Percentiles rank a stretch among this genome's conserved stretches.
Evolutionary conservation across 1,139 yeast genomes (phyloP).

Genomic region (Geotrichum siamense): DNA sequence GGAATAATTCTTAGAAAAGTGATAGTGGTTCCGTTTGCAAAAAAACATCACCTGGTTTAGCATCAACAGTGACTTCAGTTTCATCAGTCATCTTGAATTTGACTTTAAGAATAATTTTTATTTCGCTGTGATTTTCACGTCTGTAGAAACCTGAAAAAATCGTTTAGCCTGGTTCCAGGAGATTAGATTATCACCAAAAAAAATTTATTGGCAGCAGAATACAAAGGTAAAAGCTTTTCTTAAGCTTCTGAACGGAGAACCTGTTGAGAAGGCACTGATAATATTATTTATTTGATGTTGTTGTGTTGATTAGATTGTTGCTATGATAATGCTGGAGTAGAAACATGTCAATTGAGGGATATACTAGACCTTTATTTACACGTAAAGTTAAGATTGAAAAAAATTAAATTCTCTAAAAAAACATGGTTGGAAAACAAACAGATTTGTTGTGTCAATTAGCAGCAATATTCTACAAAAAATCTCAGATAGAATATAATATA

Average conservation of each 20-base stretch:
- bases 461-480: too few relatives aligned
- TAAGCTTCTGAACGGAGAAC: slow-evolving; percentile 48
- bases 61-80: slow-evolving; percentile 52
- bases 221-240: slow-evolving; percentile 49
- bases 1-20: slow-evolving; percentile 64
- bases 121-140: slow-evolving; percentile 63
- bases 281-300: too few relatives aligned
- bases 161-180: slow-evolving; percentile 50
- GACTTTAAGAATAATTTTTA: slow-evolving; percentile 63
- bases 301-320: too few relatives aligned
- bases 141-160: slow-evolving; percentile 60
- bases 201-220: slow-evolving; percentile 57
- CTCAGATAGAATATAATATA: too few relatives aligned
- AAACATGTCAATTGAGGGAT: too few relatives aligned
- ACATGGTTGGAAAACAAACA: too few relatives aligned
- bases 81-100: slow-evolving; percentile 56
- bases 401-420: too few relatives aligned
- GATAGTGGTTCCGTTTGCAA: slow-evolving; percentile 58
- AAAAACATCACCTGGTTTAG: slow-evolving; percentile 59
- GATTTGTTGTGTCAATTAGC: too few relatives aligned
- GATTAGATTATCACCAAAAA: slow-evolving; percentile 57
- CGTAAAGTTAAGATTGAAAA: too few relatives aligned
- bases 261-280: slow-evolving; percentile 49
- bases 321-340: too few relatives aligned
- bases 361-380: too few relatives aligned